These are phyloP conservation scores for Leccinum rimulosum DNA, from an alignment of 768 basidiomycete genomes.

Conservation along the genomic window DNA sequence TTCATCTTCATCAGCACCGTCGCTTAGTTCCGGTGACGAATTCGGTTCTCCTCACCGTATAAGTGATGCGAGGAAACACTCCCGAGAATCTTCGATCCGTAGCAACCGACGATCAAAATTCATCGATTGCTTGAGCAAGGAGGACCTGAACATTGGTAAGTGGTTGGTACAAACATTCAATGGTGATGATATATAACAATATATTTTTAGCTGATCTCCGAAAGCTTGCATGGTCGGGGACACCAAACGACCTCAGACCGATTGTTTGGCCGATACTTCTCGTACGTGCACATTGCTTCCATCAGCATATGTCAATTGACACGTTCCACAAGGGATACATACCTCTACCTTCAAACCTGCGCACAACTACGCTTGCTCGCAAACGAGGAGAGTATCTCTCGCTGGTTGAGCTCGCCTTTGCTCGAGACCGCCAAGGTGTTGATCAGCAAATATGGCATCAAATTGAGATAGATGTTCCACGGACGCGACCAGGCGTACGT, in stretches of 20 bases:
- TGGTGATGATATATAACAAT: constrained; percentile 6
- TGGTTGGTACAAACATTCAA: constrained; percentile 7
- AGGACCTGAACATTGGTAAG: constrained; percentile 82
- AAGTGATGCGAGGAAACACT: constrained; percentile 52
- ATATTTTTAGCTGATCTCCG: constrained; percentile 65
- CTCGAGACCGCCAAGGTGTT: constrained; percentile 76
- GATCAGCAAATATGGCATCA: constrained; percentile 99
- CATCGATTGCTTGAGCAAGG: constrained; percentile 68
- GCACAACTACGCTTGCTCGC: constrained; percentile 72
- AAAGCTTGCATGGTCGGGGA: constrained; percentile 93
- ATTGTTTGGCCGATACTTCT: constrained; percentile 94
- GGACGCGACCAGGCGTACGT: constrained; percentile 86
- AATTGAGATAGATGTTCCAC: constrained; percentile 96
- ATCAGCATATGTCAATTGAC: constrained; percentile 6
- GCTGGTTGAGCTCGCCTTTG: constrained; percentile 87
- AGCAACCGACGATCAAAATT: constrained; percentile 81
- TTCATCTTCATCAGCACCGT: constrained; percentile 6
- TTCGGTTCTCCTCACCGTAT: constrained; percentile 18
- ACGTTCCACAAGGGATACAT: constrained; percentile 74
- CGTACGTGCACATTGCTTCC: constrained; percentile 44
- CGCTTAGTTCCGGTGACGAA: constrained; percentile 8
- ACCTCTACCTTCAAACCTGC: constrained; percentile 76
- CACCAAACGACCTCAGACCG: constrained; percentile 83
- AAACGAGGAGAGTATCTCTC: constrained; percentile 93
- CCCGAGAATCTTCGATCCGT: constrained; percentile 74